Base-by-base conservation (phyloP, 805 yeast species). In the Sugiyamaella marilandica region DNA sequence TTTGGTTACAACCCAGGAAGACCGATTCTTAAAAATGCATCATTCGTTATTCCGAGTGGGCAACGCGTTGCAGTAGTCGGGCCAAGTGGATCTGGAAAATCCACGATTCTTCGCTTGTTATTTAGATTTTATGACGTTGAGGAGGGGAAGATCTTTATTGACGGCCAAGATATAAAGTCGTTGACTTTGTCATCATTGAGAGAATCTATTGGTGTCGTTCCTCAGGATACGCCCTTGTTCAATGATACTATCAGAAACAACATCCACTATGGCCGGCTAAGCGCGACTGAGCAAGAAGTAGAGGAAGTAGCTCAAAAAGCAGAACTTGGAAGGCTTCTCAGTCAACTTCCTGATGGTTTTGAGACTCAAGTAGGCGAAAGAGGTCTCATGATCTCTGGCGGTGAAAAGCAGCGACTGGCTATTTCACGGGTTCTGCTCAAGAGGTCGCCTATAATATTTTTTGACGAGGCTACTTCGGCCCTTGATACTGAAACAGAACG, bases 381-480 rank as follows among this genome's bases (percentile, higher is more conserved):
- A 3, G 99, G 99, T n/a, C 78, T 94, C 78, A 94, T 94, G 99
- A 91, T 94, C 45, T 89, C 97, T 24, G 99, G 99, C n/a, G 99
- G 99, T 55, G 99, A 94, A 67, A 91, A 94, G 67, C 99, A 94
- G 70, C 74, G 99, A 57, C 74, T 94, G 41, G 98, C 99, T 0
- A 89, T 94, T 59, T 94, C 97, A 0, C 77, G 99, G 58, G 80
- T 94, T n/a, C 69, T 94, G 43, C 71, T 94, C 60, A 94, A 94
- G 68, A 77, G 81, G 57, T 82, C 97, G 0, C 92, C 94, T 26
- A 88, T 94, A 47, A 86, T 95, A 52, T 92, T 94, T 68, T 91
- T 94, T 60, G 99, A 94, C 65, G 99, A 94, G 65, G 98, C 99
- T 2, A 71, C 99, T 0, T 85, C 95, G 46, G 98, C 99, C 0